Conservation (phyloP, 2,329 filamentous ascomycete genomes). For the Fusarium sp. region DNA sequence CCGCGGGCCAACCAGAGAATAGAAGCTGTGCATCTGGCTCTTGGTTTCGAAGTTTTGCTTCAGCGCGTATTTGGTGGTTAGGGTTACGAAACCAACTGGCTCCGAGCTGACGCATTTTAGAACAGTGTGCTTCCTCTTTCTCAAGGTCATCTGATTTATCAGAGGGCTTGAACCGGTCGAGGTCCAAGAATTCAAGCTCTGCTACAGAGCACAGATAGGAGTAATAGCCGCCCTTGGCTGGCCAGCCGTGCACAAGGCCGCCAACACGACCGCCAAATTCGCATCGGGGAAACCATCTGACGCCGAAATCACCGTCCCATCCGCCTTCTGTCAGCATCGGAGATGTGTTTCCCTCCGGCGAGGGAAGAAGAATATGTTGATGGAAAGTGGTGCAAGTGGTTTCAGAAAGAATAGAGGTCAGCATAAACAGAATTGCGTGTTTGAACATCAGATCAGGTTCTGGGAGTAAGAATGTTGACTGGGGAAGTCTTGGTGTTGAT, state of each 20-base stretch:
- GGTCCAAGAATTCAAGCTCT: constrained; percentile 3
- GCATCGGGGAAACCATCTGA: not conserved
- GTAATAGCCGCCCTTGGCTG: constrained; percentile 3
- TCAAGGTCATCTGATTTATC: not conserved
- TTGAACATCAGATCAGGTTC: not conserved
- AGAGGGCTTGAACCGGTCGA: not conserved
- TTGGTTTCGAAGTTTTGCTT: not conserved
- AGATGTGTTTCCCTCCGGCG: not conserved
- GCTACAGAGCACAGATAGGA: not conserved
- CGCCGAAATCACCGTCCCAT: not conserved
- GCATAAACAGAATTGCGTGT: not conserved
- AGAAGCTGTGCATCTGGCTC: not conserved
- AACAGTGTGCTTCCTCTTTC: constrained; percentile 4
- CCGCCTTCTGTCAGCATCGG: not conserved
- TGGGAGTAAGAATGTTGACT: not conserved
- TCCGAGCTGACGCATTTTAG: constrained; percentile 3
- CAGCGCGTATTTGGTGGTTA: not conserved
- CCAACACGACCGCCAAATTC: not conserved
- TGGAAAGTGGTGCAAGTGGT: not conserved
- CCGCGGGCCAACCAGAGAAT: not conserved
- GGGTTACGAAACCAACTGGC: not conserved
- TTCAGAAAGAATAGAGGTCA: not conserved
- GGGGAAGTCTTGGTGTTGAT: not conserved
- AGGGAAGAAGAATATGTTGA: not conserved
- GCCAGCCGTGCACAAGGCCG: not conserved